A percentile compares a stretch with the other conserved stretches of the same genome.
phyloP scores from a whole-genome alignment of 2,329 filamentous ascomycete species.

The Dendrostoma leiphaemia region DNA sequence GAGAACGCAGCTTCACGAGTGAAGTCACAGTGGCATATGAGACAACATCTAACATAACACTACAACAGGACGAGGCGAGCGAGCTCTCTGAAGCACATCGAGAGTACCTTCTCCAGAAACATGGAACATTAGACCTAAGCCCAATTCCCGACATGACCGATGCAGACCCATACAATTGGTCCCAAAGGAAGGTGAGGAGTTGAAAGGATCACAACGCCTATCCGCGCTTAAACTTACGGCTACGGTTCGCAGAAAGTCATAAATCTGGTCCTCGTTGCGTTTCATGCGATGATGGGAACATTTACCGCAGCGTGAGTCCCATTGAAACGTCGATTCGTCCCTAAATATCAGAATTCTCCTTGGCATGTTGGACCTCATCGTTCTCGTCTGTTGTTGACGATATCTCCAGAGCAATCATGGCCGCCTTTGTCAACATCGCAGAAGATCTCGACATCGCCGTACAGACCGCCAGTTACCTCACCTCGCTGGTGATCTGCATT shows the following conservation, averaged over 20 bases:
- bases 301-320: constrained; percentile 11
- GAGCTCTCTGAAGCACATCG: constrained; percentile 40
- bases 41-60: not conserved
- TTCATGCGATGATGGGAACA: constrained; percentile 44
- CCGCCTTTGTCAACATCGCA: constrained; percentile 52
- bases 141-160: constrained; percentile 48
- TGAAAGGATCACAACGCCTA: not conserved
- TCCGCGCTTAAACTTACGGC: not conserved
- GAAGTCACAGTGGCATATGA: too few relatives aligned
- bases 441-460: constrained; percentile 46
- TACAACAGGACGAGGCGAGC: constrained; percentile 3
- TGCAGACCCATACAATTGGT: constrained; percentile 57
- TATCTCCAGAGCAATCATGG: constrained; percentile 44
- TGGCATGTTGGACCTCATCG: too few relatives aligned
- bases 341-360: too few relatives aligned
- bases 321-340: too few relatives aligned
- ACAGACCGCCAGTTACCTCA: constrained; percentile 51
- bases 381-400: too few relatives aligned
- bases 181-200: constrained; percentile 41
- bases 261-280: constrained; percentile 53
- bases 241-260: constrained; percentile 41
- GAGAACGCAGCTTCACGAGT: not conserved
- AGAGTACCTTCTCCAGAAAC: constrained; percentile 48
- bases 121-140: constrained; percentile 53
- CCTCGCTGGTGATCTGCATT: constrained; percentile 53